phyloP scores from a whole-genome alignment of 2,329 filamentous ascomycete genomes.

The Aspergillus versicolor region DNA sequence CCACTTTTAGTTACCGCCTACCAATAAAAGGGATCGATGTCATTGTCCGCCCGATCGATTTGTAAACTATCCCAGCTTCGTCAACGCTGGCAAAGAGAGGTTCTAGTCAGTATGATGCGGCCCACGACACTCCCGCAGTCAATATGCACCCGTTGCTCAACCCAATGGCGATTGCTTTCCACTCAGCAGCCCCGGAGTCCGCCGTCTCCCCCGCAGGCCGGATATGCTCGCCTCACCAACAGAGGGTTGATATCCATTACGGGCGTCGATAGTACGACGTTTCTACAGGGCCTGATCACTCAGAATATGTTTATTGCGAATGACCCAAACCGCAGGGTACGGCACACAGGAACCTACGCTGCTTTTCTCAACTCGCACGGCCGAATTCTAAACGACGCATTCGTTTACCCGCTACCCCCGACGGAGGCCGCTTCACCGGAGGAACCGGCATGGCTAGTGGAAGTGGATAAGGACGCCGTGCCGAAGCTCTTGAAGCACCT shows the following conservation, averaged over 20 bases:
- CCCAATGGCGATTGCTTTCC: constrained; percentile 30
- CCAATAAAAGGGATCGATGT: neutral
- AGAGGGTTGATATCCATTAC: constrained; percentile 77
- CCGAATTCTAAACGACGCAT: constrained; percentile 82
- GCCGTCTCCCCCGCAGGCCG: constrained; percentile 40
- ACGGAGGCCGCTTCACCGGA: constrained; percentile 20
- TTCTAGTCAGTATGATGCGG: constrained; percentile 31
- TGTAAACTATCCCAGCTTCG: constrained; percentile 20
- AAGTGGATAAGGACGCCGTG: constrained; percentile 72
- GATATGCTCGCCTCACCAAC: constrained; percentile 60
- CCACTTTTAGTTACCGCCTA: neutral
- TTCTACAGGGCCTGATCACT: constrained; percentile 85
- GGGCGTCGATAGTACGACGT: constrained; percentile 76
- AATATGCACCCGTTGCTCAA: constrained; percentile 32
- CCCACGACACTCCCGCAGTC: constrained; percentile 23
- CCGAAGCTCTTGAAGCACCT: constrained; percentile 67
- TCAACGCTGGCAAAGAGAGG: neutral
- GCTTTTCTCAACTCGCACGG: constrained; percentile 85
- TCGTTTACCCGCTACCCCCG: constrained; percentile 69
- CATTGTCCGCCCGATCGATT: constrained; percentile 15
- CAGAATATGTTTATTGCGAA: constrained; percentile 60
- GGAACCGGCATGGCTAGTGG: constrained; percentile 66
- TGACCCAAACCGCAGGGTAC: constrained; percentile 36
- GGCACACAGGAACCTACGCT: constrained; percentile 65
- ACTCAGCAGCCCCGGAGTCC: constrained; percentile 22